These are phyloP conservation scores for Puya raimondii DNA, from an alignment of 176 grass and related monocot genomes.

Conservation along the genomic window DNA sequence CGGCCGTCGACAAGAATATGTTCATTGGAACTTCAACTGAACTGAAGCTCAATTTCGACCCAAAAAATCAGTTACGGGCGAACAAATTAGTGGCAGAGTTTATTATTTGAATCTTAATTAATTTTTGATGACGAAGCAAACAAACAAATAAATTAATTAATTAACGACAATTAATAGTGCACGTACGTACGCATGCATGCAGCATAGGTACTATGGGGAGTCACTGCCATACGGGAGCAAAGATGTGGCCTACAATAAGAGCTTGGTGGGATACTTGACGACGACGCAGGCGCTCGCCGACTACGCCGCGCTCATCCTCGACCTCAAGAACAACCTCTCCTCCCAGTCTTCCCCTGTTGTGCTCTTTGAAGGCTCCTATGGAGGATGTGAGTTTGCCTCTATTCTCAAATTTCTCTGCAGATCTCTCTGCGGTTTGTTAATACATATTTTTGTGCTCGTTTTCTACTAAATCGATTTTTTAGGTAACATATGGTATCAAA, in stretches of 20 bases:
- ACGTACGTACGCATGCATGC: background rate
- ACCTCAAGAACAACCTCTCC: constrained; percentile 48
- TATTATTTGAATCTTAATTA: too few relatives aligned
- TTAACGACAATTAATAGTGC: background rate
- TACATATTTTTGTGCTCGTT: too few relatives aligned
- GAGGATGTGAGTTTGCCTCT: constrained; percentile 32
- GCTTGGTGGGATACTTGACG: constrained; percentile 39
- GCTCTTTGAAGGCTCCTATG: constrained; percentile 46
- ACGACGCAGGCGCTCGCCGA: constrained; percentile 51
- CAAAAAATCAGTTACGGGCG: too few relatives aligned
- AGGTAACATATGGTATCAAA: too few relatives aligned
- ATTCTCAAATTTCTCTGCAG: too few relatives aligned
- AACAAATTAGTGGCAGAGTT: too few relatives aligned
- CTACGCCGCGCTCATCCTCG: constrained; percentile 32
- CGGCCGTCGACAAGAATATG: too few relatives aligned
- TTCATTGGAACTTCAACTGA: too few relatives aligned
- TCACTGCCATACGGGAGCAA: constrained; percentile 38
- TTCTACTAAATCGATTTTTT: too few relatives aligned
- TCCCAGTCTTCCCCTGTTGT: constrained; percentile 28
- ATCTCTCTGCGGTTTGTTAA: too few relatives aligned
- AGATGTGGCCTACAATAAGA: constrained; percentile 26
- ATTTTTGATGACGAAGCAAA: too few relatives aligned
- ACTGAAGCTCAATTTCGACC: too few relatives aligned
- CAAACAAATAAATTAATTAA: background rate
- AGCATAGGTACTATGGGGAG: constrained; percentile 63